Base-by-base conservation (phyloP, 1,284 basidiomycete species). In the Takashimella koratensis region DNA sequence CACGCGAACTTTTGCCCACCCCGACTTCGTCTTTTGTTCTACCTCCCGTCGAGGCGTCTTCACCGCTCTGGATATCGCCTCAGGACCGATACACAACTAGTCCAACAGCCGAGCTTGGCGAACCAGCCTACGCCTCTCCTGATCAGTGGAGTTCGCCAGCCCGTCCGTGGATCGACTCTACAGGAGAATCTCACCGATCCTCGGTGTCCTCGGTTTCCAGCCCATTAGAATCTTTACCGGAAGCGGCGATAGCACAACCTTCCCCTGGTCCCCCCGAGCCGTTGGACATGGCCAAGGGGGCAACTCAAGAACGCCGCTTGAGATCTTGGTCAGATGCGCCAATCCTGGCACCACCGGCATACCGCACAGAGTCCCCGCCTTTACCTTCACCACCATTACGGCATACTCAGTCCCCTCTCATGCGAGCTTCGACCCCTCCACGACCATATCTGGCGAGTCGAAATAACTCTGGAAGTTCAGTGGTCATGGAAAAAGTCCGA, bases 381-480 rank as follows among this genome's bases (percentile, higher is more conserved):
- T 19, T 13, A 11, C 57, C 60, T 36, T 36, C 30, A 36, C 30
- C 30, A 8, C 30, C 30, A 8, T 16, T 36, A 16, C 30, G 30
- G 8, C 30, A 8, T 4, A 19, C 60, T 2, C 51, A 56, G n/a
- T 20, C 53, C 6, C 54, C 63, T 10, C 57, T 59, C 16, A 40
- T 46, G 30, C 30, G 30, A 8, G 30, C 30, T 8, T 36, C 30
- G 11, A 56, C 51, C 10, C 59, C 55, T 2, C 25, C 47, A 42
- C 58, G 69, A 25, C 69, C 71, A 4, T 60, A 51, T 30, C 41
- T 73, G 19, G 67, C 61, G 5, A 56, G 54, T 16, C 47, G 74
- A 19, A 61, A 69, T 1, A 66, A 62, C 48, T 74, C 74, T 5
- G 64, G 63, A 26, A 71, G 65, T 25, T 72, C 71, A 5, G 66